Evolutionary conservation across 805 yeast genomes (phyloP), one percentile per base, ranked within the genome.

Genomic region (Suhomyces emberorum): DNA sequence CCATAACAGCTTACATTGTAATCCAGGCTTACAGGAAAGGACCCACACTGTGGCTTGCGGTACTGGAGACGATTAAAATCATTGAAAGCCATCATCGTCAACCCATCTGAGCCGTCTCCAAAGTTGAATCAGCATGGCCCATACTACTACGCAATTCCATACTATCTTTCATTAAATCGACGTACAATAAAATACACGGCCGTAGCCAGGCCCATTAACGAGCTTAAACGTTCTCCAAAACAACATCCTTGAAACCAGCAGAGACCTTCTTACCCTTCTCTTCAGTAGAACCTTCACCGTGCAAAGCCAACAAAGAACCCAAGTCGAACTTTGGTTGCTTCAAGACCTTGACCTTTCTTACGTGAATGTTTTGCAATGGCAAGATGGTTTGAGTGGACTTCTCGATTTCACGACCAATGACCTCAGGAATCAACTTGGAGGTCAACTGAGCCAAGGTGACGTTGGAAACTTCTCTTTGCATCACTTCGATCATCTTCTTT

Each of bases 201-300:
- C 22, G 8, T 7, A 20, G 22, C 9, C 22, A 20, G n/a, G n/a
- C n/a, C n/a, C n/a, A n/a, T n/a, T n/a, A n/a, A n/a, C n/a, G 26
- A 23, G 33, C 41, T 58, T 88, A 91, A 69, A 91, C 98, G 69
- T 91, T 69, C 81, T 91, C 98, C 74, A 93, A 88, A 70, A 93
- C 88, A 70, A 88, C 96, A 73, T 91, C 98, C 81, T 91, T 91
- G 95, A 88, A 91, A 73, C 95, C 69, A 57, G 84, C 71, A 65
- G 91, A 93, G 75, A 89, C 89, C 85, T 91, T 89, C 76, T 97
- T 97, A 70, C 95, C 88, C 74, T 93, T 95, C 70, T 89, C 96
- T 69, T 82, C 77, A 54, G 89, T 69, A 56, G 83, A 74, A 61
- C 77, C 81, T 79, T 91, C 98, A 76, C 98, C 98, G 81, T 91